Conservation (phyloP, 441 rosid genomes). For the Theobroma grandiflorum region DNA sequence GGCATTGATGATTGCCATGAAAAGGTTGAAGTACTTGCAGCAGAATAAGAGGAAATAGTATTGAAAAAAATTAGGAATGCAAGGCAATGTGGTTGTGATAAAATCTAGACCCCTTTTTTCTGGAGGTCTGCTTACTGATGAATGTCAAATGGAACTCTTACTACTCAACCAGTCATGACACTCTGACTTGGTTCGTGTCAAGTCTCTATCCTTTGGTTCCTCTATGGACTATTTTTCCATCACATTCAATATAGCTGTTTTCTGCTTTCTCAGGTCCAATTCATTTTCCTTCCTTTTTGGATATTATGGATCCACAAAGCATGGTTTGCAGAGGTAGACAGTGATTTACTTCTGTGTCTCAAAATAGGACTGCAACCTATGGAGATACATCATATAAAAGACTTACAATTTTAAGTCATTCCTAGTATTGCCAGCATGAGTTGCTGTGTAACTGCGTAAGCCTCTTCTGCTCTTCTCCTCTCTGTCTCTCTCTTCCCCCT, state of each 20-base stretch:
- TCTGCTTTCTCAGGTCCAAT: constrained; percentile 39
- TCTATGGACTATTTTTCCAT: background rate
- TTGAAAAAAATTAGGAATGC: constrained; percentile 25
- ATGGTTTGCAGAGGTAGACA: background rate
- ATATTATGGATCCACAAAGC: constrained; percentile 12
- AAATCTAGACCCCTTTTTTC: constrained; percentile 11
- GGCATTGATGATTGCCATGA: constrained; percentile 54
- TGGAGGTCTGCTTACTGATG: constrained; percentile 1
- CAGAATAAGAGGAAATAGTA: constrained; percentile 44
- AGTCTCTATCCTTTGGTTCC: constrained; percentile 18
- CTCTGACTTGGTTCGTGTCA: constrained; percentile 30
- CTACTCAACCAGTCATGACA: constrained; percentile 7
- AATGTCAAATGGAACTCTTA: constrained; percentile 11
- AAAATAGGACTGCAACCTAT: background rate
- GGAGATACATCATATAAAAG: constrained; percentile 1
- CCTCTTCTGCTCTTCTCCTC: background rate
- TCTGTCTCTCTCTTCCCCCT: background rate
- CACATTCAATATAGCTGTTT: background rate
- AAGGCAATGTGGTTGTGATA: background rate
- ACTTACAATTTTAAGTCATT: background rate
- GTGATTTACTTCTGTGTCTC: background rate
- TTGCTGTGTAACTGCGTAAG: constrained; percentile 2
- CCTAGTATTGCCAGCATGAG: background rate
- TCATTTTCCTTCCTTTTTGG: constrained; percentile 8
- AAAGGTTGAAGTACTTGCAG: constrained; percentile 58